A percentile compares a stretch with the other conserved stretches of the same genome.
These are phyloP conservation scores for Solanum boliviense DNA, from an alignment of 257 asterid species.

Conservation along the genomic window DNA sequence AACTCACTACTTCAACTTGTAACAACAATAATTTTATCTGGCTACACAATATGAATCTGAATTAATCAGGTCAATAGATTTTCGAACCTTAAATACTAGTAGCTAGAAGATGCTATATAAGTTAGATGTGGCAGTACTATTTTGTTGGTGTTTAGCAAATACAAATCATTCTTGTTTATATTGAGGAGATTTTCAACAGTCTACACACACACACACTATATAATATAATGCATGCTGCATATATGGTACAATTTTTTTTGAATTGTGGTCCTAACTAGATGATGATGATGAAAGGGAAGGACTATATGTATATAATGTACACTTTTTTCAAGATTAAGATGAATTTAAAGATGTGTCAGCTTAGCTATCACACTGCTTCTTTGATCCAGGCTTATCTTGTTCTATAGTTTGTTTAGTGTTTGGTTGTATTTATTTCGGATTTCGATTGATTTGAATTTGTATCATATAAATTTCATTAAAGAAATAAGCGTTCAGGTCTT, in stretches of 20 bases:
- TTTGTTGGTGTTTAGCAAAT: not conserved
- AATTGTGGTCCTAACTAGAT: not conserved
- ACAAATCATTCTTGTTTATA: not conserved
- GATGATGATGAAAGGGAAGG: not conserved
- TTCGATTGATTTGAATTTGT: not conserved
- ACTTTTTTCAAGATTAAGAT: not conserved
- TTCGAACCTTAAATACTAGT: not conserved
- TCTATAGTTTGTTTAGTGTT: not conserved
- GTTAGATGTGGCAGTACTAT: not conserved
- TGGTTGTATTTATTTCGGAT: not conserved
- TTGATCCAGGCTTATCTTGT: not conserved
- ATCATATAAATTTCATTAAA: not conserved
- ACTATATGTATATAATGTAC: not conserved
- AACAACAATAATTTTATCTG: not conserved
- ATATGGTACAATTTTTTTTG: not conserved
- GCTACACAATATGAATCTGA: not conserved
- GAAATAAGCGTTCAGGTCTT: not conserved
- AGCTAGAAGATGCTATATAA: not conserved
- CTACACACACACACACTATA: not conserved
- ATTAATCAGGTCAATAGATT: not conserved
- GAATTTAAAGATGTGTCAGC: not conserved
- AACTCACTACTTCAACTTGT: not conserved
- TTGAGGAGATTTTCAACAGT: not conserved
- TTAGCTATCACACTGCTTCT: not conserved
- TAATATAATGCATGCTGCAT: not conserved